These are phyloP conservation scores for Rhododendron ovatum DNA, from an alignment of 148 eudicot genomes.

Conservation along the genomic window DNA sequence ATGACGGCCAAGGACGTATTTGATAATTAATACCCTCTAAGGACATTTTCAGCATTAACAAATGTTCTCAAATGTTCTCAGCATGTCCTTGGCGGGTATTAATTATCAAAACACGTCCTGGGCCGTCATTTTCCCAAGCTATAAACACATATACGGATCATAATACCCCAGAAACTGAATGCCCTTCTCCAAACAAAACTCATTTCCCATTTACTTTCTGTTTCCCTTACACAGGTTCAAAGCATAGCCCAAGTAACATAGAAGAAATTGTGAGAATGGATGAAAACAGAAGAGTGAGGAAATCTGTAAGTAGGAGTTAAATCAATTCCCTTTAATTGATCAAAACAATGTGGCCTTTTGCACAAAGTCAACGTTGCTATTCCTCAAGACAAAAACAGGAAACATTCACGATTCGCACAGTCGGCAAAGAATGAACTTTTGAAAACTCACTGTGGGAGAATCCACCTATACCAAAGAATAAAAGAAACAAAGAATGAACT, in stretches of 20 bases:
- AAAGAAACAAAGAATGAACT: conserved; percentile 12
- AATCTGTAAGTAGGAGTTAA: background rate
- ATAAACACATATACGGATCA: too few species aligned
- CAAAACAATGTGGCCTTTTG: background rate
- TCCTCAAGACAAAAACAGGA: background rate
- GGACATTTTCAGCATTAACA: too few species aligned
- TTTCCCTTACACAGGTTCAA: background rate
- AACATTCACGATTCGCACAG: background rate
- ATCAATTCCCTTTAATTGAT: background rate
- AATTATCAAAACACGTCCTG: too few species aligned
- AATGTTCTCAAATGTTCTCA: too few species aligned
- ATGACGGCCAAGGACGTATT: too few species aligned
- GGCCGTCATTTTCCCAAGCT: too few species aligned
- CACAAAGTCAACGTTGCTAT: background rate
- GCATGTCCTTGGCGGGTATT: too few species aligned
- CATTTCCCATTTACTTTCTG: background rate
- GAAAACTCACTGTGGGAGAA: background rate
- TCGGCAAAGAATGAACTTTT: background rate
- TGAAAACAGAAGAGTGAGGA: background rate
- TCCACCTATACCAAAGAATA: conserved; percentile 12
- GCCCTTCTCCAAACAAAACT: background rate
- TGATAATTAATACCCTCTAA: too few species aligned
- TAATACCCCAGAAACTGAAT: background rate
- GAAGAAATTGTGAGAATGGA: background rate
- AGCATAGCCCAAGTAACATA: background rate